A percentile compares a stretch with the other conserved stretches of the same genome.
These are phyloP conservation scores for Triticum aestivum DNA, from an alignment of 176 grass and related monocot species.

Conservation along the genomic window IWGSC_CS_RefSeq_v2.1 NC_057811.1:44139279-44139778, in stretches of 20 bases:
- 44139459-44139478: constrained; percentile 91
- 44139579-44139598: neutral
- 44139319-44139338: neutral
- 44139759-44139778: neutral
- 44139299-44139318: neutral
- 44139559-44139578: neutral
- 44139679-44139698: neutral
- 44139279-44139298: neutral
- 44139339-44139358: neutral
- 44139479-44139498: constrained; percentile 82
- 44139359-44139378: neutral
- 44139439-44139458: constrained; percentile 84
- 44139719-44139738: neutral
- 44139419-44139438: constrained; percentile 55
- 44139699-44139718: neutral
- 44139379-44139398: neutral
- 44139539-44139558: constrained; percentile 81
- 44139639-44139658: neutral
- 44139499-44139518: constrained; percentile 73
- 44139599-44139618: neutral
- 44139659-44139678: neutral
- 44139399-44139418: neutral
- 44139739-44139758: neutral
- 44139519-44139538: constrained; percentile 87
- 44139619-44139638: neutral